Conservation (phyloP, 2,329 filamentous ascomycete species). For the Teratosphaeria destructans region DNA sequence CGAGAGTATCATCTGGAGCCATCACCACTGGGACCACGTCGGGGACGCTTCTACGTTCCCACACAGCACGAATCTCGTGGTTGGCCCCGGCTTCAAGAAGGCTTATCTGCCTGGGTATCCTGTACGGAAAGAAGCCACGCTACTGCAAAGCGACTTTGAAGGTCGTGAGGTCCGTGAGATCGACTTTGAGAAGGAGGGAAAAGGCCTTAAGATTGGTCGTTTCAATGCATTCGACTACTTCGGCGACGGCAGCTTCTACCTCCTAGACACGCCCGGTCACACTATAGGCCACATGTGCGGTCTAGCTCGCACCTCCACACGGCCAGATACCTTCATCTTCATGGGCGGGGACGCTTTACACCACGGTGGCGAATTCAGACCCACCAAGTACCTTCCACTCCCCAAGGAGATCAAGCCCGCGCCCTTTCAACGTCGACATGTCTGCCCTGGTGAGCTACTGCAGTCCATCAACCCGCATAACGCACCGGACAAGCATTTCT, state of each 20-base stretch:
- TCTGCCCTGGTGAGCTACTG: conserved; percentile 35
- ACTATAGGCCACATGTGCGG: conserved; percentile 41
- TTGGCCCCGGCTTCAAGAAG: conserved; percentile 38
- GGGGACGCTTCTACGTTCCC: conserved; percentile 34
- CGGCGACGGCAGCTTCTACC: conserved; percentile 46
- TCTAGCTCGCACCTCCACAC: conserved; percentile 33
- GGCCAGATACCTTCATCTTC: conserved; percentile 35
- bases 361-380: conserved; percentile 29
- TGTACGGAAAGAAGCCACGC: conserved; percentile 26
- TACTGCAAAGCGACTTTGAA: conserved; percentile 33
- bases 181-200: conserved; percentile 23
- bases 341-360: conserved; percentile 40
- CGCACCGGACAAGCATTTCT: conserved; percentile 26
- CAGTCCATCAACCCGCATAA: conserved; percentile 29
- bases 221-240: conserved; percentile 45
- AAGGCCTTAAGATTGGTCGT: conserved; percentile 33
- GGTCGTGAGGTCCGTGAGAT: conserved; percentile 29
- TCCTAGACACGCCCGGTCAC: conserved; percentile 45
- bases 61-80: conserved; percentile 32
- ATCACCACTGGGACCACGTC: conserved; percentile 26
- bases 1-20: conserved; percentile 22
- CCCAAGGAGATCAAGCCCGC: conserved; percentile 22
- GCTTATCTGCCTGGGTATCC: conserved; percentile 37
- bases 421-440: conserved; percentile 11
- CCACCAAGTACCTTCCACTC: conserved; percentile 32